phyloP scores from a whole-genome alignment of 176 grass and related monocot genomes.

The Eremochloa ophiuroides region DNA sequence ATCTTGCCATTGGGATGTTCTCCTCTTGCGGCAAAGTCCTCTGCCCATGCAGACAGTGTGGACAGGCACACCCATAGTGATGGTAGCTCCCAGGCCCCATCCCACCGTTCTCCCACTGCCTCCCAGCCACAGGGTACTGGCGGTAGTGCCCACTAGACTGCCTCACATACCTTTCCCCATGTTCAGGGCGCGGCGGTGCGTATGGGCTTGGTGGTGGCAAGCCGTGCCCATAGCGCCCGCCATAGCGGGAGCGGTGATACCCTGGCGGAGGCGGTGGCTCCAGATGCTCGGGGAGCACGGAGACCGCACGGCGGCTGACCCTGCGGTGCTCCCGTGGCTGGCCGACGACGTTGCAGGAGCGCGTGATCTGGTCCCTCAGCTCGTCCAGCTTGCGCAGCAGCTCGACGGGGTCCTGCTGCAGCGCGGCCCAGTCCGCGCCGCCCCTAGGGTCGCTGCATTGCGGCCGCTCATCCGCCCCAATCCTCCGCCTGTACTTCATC shows the following conservation, averaged over 20 bases:
- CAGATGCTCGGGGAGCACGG: slow-evolving; percentile 29
- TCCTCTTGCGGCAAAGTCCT: slow-evolving; percentile 27
- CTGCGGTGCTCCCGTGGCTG: slow-evolving; percentile 36
- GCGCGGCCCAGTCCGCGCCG: slow-evolving; percentile 33
- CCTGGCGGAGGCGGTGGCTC: slow-evolving; percentile 21
- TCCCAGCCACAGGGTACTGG: slow-evolving; percentile 36
- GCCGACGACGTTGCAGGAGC: slow-evolving; percentile 52
- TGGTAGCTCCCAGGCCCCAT: slow-evolving; percentile 38
- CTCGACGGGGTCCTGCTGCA: slow-evolving; percentile 65
- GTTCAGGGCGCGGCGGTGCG: slow-evolving; percentile 23
- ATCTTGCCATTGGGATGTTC: slow-evolving; percentile 45
- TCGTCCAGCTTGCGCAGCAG: slow-evolving; percentile 87
- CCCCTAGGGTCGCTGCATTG: slow-evolving; percentile 48
- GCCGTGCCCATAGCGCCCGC: slow-evolving; percentile 21
- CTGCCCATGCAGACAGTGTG: slow-evolving; percentile 36
- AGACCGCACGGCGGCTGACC: slow-evolving; percentile 25
- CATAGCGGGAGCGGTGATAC: slow-evolving; percentile 44
- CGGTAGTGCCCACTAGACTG: slow-evolving; percentile 33
- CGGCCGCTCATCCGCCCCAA: slow-evolving; percentile 32
- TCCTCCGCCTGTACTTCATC: slow-evolving; percentile 57
- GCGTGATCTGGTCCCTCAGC: slow-evolving; percentile 76
- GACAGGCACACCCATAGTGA: slow-evolving; percentile 31
- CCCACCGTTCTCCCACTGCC: slow-evolving; percentile 40
- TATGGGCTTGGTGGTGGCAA: slow-evolving; percentile 33
- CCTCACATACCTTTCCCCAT: slow-evolving; percentile 31